Conservation (phyloP, 2,329 filamentous ascomycete species). For the Aspergillus terreus region DNA sequence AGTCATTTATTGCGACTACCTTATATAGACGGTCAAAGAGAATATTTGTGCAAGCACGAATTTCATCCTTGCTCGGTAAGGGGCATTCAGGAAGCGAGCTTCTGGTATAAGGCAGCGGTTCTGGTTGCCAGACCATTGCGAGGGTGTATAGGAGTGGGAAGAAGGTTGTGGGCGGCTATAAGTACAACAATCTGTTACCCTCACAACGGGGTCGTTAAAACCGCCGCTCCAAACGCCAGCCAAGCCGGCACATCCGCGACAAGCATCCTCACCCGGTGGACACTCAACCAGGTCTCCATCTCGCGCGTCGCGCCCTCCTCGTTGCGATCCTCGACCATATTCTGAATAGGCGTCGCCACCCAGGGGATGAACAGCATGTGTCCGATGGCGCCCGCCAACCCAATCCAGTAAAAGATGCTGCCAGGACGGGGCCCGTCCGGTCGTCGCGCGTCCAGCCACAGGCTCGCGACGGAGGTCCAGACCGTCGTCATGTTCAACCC, state of each 20-base stretch:
- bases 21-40: conserved; percentile 14
- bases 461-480: conserved; percentile 6
- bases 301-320: conserved; percentile 7
- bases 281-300: conserved; percentile 10
- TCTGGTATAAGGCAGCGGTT: neutral
- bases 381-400: conserved; percentile 10
- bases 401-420: conserved; percentile 14
- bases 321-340: conserved; percentile 11
- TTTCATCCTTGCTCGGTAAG: conserved; percentile 21
- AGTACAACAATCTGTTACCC: no score
- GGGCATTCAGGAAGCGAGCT: conserved; percentile 14
- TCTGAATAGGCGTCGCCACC: conserved; percentile 10
- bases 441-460: conserved; percentile 1
- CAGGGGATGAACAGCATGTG: conserved; percentile 16
- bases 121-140: neutral
- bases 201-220: neutral
- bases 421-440: neutral
- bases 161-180: neutral
- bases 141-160: neutral
- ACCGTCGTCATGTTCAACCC: conserved; percentile 14
- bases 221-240: conserved; percentile 10
- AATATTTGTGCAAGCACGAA: conserved; percentile 23
- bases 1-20: conserved; percentile 22
- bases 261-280: conserved; percentile 9
- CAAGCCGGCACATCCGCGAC: conserved; percentile 8